Evolutionary conservation across 2,329 filamentous ascomycete species (phyloP).

Genomic region (Chaetothyriales sp.): DNA sequence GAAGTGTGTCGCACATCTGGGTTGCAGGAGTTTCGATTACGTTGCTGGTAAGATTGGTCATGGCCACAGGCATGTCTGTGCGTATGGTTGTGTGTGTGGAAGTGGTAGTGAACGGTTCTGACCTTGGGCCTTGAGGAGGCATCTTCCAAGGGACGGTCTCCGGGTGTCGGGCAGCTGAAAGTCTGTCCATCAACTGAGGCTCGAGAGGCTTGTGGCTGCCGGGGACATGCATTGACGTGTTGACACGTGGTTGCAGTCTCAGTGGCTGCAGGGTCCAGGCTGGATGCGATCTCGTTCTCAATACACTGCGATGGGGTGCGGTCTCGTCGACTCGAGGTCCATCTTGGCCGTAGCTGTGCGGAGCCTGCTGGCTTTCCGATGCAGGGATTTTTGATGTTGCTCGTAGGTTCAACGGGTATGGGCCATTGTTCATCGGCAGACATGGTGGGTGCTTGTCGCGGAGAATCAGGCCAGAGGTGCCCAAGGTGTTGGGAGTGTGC

Average conservation of each 20-base stretch:
- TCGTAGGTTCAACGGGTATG: constrained; percentile 11
- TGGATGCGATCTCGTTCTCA: not conserved
- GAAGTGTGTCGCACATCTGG: constrained; percentile 3
- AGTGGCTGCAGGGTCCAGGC: not conserved
- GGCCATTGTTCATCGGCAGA: constrained; percentile 18
- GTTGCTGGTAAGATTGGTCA: constrained; percentile 10
- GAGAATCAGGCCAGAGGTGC: constrained; percentile 7
- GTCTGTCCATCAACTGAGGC: constrained; percentile 4
- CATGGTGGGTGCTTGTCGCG: constrained; percentile 15
- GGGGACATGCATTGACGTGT: constrained; percentile 5
- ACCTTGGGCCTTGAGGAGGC: not conserved
- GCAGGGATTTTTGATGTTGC: not conserved
- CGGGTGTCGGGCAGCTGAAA: constrained; percentile 14
- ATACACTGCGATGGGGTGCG: not conserved
- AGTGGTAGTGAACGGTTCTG: not conserved
- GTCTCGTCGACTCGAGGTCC: not conserved
- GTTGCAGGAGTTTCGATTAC: constrained; percentile 8
- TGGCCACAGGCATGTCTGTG: constrained; percentile 18
- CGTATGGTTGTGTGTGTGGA: constrained; percentile 14
- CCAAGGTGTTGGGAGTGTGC: not conserved
- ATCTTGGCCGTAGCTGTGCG: not conserved
- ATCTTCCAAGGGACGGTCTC: not conserved
- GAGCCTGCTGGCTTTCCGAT: not conserved
- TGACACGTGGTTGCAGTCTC: constrained; percentile 3
- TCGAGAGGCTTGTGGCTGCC: constrained; percentile 1